Conservation (phyloP, 1,139 yeast genomes). For the Saccharomyces pastorianus region DNA sequence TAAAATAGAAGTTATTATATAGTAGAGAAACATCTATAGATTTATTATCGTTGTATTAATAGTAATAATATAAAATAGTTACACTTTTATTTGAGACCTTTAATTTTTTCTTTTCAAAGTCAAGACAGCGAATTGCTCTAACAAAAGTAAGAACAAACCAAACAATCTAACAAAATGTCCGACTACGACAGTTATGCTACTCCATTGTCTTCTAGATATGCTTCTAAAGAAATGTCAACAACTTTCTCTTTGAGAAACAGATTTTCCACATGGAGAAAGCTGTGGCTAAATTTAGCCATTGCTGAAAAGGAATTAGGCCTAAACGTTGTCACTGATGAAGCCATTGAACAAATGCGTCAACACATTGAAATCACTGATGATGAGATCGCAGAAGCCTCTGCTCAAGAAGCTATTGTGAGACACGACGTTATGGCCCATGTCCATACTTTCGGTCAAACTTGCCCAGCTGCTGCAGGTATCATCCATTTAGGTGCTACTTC, state of each 20-base stretch:
- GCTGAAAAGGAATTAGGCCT: slow-evolving; percentile 92
- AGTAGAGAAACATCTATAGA: background rate
- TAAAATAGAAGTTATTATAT: background rate
- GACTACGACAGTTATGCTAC: slow-evolving; percentile 71
- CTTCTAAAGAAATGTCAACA: slow-evolving; percentile 92
- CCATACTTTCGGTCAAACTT: slow-evolving; percentile 83
- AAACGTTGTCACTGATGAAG: slow-evolving; percentile 77
- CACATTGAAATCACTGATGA: slow-evolving; percentile 83
- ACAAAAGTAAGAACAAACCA: background rate
- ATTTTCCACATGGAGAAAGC: slow-evolving; percentile 95
- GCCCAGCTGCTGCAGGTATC: slow-evolving; percentile 96
- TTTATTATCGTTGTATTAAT: background rate
- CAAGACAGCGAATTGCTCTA: background rate
- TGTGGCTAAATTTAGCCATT: slow-evolving; percentile 91
- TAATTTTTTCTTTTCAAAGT: too few relatives aligned
- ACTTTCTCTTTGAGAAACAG: slow-evolving; percentile 89
- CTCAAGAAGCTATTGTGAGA: slow-evolving; percentile 95
- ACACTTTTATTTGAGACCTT: background rate
- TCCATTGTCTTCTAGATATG: slow-evolving; percentile 93
- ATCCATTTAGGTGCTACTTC: slow-evolving; percentile 98
- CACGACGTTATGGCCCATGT: slow-evolving; percentile 99
- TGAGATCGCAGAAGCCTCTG: slow-evolving; percentile 79
- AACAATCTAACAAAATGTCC: slow-evolving; percentile 31
- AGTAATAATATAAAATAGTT: background rate
- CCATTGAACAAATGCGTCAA: slow-evolving; percentile 73